These are phyloP conservation scores for Phascolomyces articulosus DNA, from an alignment of 371 early-diverging fungal genomes.

Conservation along the genomic window DNA sequence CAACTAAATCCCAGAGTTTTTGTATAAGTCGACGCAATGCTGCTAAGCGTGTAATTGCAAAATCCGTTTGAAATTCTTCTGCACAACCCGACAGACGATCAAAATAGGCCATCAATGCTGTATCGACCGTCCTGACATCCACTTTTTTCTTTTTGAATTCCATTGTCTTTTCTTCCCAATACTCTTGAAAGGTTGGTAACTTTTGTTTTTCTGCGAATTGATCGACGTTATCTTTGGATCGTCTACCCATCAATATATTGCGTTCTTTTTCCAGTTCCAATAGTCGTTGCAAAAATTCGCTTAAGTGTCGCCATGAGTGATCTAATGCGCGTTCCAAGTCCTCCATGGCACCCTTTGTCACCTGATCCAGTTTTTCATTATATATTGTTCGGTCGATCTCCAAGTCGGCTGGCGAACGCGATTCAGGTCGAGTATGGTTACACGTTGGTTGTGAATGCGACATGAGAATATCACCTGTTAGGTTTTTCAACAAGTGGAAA, in stretches of 20 bases:
- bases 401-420: slow-evolving; percentile 71
- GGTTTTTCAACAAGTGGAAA: slow-evolving; percentile 70
- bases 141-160: slow-evolving; percentile 10
- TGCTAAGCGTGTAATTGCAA: slow-evolving; percentile 32
- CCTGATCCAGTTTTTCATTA: slow-evolving; percentile 59
- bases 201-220: slow-evolving; percentile 30
- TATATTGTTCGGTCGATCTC: slow-evolving; percentile 71
- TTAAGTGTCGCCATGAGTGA: slow-evolving; percentile 50
- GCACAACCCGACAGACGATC: slow-evolving; percentile 23
- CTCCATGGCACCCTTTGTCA: slow-evolving; percentile 35
- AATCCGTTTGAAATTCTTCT: slow-evolving; percentile 26
- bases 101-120: slow-evolving; percentile 52
- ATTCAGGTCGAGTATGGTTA: slow-evolving; percentile 67
- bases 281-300: slow-evolving; percentile 46
- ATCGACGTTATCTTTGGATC: slow-evolving; percentile 34
- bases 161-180: slow-evolving; percentile 23
- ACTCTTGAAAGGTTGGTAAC: slow-evolving; percentile 31
- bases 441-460: slow-evolving; percentile 79
- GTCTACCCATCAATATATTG: slow-evolving; percentile 37
- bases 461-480: slow-evolving; percentile 71
- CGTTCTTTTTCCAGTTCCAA: slow-evolving; percentile 35
- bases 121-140: slow-evolving; percentile 56
- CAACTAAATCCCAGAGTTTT: slow-evolving; percentile 40
- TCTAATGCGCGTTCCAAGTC: slow-evolving; percentile 40
- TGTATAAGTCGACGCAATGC: slow-evolving; percentile 29